phyloP scores from a whole-genome alignment of 1,284 basidiomycete species.

The Apiotrichum siamense region DNA sequence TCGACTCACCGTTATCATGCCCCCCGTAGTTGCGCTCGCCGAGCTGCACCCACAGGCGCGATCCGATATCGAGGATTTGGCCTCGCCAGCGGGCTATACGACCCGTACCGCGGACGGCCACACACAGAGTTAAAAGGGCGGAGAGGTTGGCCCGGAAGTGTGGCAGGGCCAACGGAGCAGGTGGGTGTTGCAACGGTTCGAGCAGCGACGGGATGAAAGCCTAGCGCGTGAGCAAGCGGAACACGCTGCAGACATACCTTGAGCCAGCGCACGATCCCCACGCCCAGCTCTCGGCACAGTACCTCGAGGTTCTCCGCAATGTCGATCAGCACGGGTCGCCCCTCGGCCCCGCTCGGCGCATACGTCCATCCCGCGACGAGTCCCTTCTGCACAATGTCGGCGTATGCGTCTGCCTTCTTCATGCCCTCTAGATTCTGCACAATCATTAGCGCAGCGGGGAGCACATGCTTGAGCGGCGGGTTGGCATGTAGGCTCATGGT shows the following conservation, averaged over 20 bases:
- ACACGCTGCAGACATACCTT: constrained; percentile 27
- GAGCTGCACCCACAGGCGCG: constrained; percentile 31
- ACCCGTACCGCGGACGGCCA: constrained; percentile 22
- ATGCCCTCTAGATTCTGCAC: constrained; percentile 20
- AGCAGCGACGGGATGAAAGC: constrained; percentile 40
- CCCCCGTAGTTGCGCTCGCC: constrained; percentile 19
- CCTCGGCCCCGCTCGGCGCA: constrained; percentile 34
- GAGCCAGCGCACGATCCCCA: constrained; percentile 41
- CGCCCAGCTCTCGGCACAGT: constrained; percentile 29
- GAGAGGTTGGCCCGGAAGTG: constrained; percentile 38
- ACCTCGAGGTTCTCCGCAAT: constrained; percentile 32
- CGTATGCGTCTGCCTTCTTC: constrained; percentile 26
- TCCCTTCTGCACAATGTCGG: constrained; percentile 37
- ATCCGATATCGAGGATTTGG: constrained; percentile 38
- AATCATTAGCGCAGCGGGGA: constrained; percentile 18
- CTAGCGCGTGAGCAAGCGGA: constrained; percentile 16
- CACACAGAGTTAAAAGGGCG: constrained; percentile 29
- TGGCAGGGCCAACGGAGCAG: constrained; percentile 25
- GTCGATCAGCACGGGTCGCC: constrained; percentile 25
- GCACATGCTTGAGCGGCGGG: constrained; percentile 32
- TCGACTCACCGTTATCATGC: neutral
- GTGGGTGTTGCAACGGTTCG: constrained; percentile 36
- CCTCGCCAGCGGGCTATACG: constrained; percentile 40
- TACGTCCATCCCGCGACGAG: constrained; percentile 38
- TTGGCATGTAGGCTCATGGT: constrained; percentile 36